These are phyloP conservation scores for Alternaria angustiovoidea DNA, from an alignment of 2,329 filamentous ascomycete species.

Conservation along the genomic window DNA sequence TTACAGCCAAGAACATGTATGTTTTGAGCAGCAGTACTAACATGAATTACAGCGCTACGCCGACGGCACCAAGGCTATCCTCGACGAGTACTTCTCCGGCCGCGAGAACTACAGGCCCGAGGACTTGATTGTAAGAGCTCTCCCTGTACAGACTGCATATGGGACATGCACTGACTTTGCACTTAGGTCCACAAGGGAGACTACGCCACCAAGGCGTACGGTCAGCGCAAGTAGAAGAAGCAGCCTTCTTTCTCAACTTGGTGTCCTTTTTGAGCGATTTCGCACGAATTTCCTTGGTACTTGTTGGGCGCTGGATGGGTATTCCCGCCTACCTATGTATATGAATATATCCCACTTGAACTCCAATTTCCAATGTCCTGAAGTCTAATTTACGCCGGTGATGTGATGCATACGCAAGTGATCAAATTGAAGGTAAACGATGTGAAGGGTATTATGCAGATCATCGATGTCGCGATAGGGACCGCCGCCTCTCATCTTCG, in stretches of 20 bases:
- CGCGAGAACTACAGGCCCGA: conserved; percentile 86
- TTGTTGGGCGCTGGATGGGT: conserved; percentile 21
- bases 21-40: conserved; percentile 13
- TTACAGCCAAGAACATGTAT: neutral
- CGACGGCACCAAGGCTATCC: conserved; percentile 84
- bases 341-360: conserved; percentile 34
- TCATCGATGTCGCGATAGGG: conserved; percentile 27
- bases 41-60: conserved; percentile 65
- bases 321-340: conserved; percentile 33
- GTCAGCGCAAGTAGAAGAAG: conserved; percentile 69
- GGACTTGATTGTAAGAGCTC: conserved; percentile 79
- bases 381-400: neutral
- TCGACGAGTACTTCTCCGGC: conserved; percentile 89
- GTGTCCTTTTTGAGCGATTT: conserved; percentile 23
- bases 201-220: conserved; percentile 95
- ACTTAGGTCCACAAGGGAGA: conserved; percentile 70
- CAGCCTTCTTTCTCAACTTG: conserved; percentile 7
- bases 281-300: conserved; percentile 27
- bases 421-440: neutral
- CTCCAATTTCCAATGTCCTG: neutral
- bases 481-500: conserved; percentile 36
- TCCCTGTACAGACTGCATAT: no score
- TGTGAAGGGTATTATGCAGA: neutral
- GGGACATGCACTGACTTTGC: no score
- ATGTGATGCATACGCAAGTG: neutral